Evolutionary conservation across 2,329 filamentous ascomycete genomes (phyloP), one percentile per base, ranked within the genome.

Genomic region (Lojkania enalia): DNA sequence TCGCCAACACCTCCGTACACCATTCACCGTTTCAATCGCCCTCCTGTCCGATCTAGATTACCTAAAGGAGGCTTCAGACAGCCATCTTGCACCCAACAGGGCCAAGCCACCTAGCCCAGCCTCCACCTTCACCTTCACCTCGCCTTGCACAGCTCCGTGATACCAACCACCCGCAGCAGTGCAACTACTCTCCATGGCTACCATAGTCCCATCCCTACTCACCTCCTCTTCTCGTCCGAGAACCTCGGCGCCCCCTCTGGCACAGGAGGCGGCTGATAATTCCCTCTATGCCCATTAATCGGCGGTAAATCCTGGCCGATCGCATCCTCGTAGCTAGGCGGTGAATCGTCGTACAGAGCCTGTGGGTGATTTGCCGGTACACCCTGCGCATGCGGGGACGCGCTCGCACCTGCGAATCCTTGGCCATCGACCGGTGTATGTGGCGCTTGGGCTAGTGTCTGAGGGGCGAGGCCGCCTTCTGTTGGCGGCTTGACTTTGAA

Each of bases 241-340:
- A 70, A 66, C 16, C 66, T 49, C 5, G 65, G 64, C 36, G 61
- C 67, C 4, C 62, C 68, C 39, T 71, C 68, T 3, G 64, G 66
- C 21, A 61, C 55, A 32, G 66, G 66, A 25, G 74, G 74, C 14
- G 74, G 73, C 43, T 65, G 71, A 64, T 87, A 90, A 12, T 82
- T 83, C 20, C 85, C 83, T 58, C 90, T 77, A 19, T 85, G 74
- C 49, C 84, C 87, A 63, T 89, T 81, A 44, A 90, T 82, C 1
- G 89, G 88, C 25, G 82, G 85, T 50, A 94, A 71, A 46, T 85
- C 82, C 53, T 88, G 85, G 5, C 90, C 90, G 71, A 96, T 85
- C 11, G 90, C 90, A 70, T 96, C 91, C 70, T 96, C 90, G 63
- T 97, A 97, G 61, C 89, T 96, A 5, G 91, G 91, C 14, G 92